phyloP scores from a whole-genome alignment of 169 alveolate genomes.

The Plasmodium fragile region DNA sequence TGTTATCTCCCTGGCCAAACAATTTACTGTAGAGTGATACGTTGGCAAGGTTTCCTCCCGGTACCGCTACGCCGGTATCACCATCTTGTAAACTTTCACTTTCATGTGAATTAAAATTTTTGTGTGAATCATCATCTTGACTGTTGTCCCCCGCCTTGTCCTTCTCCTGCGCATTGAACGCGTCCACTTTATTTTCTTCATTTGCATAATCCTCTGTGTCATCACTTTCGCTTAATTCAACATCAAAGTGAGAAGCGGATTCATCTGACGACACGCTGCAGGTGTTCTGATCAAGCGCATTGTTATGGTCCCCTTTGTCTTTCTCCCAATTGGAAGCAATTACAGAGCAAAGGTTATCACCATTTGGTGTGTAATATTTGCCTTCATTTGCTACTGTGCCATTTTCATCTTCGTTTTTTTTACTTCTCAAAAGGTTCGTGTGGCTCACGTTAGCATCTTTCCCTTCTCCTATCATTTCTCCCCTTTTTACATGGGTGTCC shows the following conservation, averaged over 20 bases:
- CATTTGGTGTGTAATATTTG: background rate
- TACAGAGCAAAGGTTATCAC: background rate
- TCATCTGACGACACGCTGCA: background rate
- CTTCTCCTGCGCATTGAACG: slow-evolving; percentile 3
- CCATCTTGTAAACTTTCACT: background rate
- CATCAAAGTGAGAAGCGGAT: slow-evolving; percentile 22
- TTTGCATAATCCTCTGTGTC: background rate
- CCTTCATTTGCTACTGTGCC: background rate
- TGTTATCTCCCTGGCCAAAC: background rate
- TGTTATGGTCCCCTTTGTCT: background rate
- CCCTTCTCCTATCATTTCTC: background rate
- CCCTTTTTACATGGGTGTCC: background rate
- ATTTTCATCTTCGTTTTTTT: background rate
- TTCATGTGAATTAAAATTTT: background rate
- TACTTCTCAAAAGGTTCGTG: background rate
- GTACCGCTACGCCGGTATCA: background rate
- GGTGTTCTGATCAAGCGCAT: background rate
- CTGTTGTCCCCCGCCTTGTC: background rate
- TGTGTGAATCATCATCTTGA: background rate
- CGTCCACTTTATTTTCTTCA: background rate
- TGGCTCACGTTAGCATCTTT: background rate
- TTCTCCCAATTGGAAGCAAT: background rate
- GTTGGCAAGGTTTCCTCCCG: background rate
- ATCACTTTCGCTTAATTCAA: slow-evolving; percentile 7
- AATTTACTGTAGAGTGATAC: background rate